Conservation (phyloP, 768 basidiomycete genomes). For the Postia placenta region DNA sequence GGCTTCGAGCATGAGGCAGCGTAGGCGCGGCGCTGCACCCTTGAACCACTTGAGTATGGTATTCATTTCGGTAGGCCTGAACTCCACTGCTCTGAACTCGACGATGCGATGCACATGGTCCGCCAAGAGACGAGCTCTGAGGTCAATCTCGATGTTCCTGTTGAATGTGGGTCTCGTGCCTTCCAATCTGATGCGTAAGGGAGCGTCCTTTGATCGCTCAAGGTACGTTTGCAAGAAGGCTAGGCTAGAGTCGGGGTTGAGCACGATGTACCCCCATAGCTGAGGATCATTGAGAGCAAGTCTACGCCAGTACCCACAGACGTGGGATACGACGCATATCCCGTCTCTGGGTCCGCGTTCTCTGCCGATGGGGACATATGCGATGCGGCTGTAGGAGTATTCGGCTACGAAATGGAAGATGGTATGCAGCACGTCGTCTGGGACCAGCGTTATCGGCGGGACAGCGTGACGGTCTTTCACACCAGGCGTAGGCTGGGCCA, state of each 20-base stretch:
- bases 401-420: background rate
- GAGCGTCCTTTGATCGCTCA: background rate
- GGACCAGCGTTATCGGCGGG: background rate
- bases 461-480: too few species aligned
- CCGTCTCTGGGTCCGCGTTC: too few species aligned
- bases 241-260: background rate
- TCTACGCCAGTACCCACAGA: slow-evolving; percentile 1
- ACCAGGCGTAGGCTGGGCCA: too few species aligned
- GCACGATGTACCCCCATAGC: background rate
- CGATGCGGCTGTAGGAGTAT: background rate
- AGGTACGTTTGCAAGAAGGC: background rate
- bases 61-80: background rate
- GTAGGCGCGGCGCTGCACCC: background rate
- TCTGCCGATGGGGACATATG: background rate
- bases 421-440: slow-evolving; percentile 3
- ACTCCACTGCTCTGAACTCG: background rate
- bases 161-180: background rate
- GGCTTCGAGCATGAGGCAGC: background rate
- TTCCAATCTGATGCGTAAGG: background rate
- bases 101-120: background rate
- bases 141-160: background rate
- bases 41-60: background rate
- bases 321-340: background rate
- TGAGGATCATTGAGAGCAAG: background rate
- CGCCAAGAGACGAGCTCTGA: background rate